Conservation (phyloP, 176 grass and related monocot species). For the Aegilops tauschii region DNA sequence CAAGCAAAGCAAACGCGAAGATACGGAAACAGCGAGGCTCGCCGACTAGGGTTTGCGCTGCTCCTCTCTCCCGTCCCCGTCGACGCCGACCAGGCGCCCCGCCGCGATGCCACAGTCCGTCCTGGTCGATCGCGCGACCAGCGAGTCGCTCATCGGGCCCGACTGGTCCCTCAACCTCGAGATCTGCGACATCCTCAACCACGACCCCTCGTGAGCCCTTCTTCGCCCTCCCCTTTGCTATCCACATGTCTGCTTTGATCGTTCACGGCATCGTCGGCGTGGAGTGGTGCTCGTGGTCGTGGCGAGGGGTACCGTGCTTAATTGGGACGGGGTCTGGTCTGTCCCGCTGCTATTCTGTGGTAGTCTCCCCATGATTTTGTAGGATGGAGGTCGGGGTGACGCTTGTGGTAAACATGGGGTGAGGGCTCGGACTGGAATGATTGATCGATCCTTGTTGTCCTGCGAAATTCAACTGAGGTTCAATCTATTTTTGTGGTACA, state of each 20-base stretch:
- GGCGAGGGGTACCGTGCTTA: neutral
- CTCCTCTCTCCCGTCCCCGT: neutral
- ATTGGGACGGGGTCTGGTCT: neutral
- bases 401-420: neutral
- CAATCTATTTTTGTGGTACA: neutral
- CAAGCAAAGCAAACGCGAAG: slow-evolving; percentile 21
- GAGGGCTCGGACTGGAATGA: neutral
- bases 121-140: slow-evolving; percentile 86
- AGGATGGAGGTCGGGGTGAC: neutral
- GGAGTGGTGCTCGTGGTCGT: neutral
- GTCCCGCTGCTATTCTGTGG: neutral
- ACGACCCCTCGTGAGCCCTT: slow-evolving; percentile 62
- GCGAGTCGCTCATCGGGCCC: slow-evolving; percentile 69
- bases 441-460: neutral
- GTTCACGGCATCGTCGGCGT: neutral
- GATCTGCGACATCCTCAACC: slow-evolving; percentile 96
- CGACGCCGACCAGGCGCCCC: neutral
- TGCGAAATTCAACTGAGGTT: neutral
- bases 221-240: neutral
- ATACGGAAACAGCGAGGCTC: neutral
- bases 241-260: neutral
- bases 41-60: slow-evolving; percentile 40
- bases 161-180: slow-evolving; percentile 93
- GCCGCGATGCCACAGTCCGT: slow-evolving; percentile 45
- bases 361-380: neutral